Base-by-base conservation (phyloP, 108 stramenopile genomes). In the Hondaea fermentalgiana region DNA sequence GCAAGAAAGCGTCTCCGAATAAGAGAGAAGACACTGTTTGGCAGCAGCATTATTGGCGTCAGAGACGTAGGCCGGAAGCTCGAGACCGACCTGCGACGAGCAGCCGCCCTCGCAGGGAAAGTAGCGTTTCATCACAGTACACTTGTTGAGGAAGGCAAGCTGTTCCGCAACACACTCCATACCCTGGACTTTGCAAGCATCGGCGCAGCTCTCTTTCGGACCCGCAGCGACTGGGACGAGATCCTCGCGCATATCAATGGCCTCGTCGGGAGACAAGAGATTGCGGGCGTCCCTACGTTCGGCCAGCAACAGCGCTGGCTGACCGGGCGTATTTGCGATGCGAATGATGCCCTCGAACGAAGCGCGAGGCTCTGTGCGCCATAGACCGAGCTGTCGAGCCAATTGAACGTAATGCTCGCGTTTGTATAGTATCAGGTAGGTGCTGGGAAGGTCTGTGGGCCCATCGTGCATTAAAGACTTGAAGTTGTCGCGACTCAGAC, bases 41-140 rank as follows among this genome's bases (percentile, higher is more conserved):
- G 3, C 25, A 23, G 64, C 64, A 8, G 14, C 42, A 23, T 57
- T 57, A 8, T 23, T 8, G 25, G 3, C 25, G 10, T 69, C 64
- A 1, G 25, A 12, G 10, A 69, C 64, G 42, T 69, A 69, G 21
- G 64, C 72, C 53, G 87, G 87, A 17, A 87, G 58, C 57, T 87
- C 87, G 87, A 35, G 23, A 16, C 87, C 87, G 58, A 87, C n/a
- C 8, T 87, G 87, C 42, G 29, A 29, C 29, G 53, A 55, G 43
- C 87, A 87, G 42, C 87, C 87, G n/a, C 12, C 53, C 58, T 87
- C 87, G 58, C 87, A 87, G 29, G 87, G 53, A 57, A 87, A 58
- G 58, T 58, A 17, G 14, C n/a, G 12, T 17, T 19, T 17, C 23
- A 87, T n/a, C 25, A 17, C n/a, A 19, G n/a, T 21, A 25, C 87